These are phyloP conservation scores for Nicotiana attenuata DNA, from an alignment of 257 asterid genomes.

Conservation along the genomic window DNA sequence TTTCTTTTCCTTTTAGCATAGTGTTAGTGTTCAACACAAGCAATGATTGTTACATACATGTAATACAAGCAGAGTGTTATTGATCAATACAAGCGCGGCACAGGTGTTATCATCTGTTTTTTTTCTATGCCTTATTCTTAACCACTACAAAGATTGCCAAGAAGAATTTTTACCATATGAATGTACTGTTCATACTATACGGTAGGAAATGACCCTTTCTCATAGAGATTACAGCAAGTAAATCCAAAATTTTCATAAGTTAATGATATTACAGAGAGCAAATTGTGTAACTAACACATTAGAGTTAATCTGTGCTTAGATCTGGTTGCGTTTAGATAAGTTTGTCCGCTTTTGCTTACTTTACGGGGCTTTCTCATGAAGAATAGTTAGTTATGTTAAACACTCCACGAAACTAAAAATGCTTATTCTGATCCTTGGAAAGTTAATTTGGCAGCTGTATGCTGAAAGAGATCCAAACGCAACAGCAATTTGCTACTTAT, in stretches of 20 bases:
- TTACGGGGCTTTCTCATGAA: no score
- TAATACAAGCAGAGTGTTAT: not conserved
- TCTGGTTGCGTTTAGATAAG: not conserved
- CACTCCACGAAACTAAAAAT: no score
- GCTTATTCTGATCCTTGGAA: not conserved
- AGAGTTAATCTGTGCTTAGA: not conserved
- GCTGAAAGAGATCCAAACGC: no score
- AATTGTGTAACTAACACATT: not conserved
- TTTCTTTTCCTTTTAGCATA: not conserved
- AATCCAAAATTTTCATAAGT: not conserved
- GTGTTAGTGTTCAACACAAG: not conserved
- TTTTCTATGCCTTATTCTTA: not conserved
- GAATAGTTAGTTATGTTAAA: no score
- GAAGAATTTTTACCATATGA: not conserved
- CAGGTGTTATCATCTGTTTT: not conserved
- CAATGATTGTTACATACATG: not conserved
- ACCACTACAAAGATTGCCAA: not conserved
- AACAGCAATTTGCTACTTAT: no score
- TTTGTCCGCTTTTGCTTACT: no score
- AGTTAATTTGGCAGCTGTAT: not conserved
- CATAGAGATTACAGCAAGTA: not conserved
- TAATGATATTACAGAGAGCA: not conserved
- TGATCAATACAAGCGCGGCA: not conserved
- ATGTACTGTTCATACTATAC: not conserved
- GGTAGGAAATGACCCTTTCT: not conserved